phyloP scores from a whole-genome alignment of 1,284 basidiomycete genomes.

The Austroboletus novae-zelandiae region DNA sequence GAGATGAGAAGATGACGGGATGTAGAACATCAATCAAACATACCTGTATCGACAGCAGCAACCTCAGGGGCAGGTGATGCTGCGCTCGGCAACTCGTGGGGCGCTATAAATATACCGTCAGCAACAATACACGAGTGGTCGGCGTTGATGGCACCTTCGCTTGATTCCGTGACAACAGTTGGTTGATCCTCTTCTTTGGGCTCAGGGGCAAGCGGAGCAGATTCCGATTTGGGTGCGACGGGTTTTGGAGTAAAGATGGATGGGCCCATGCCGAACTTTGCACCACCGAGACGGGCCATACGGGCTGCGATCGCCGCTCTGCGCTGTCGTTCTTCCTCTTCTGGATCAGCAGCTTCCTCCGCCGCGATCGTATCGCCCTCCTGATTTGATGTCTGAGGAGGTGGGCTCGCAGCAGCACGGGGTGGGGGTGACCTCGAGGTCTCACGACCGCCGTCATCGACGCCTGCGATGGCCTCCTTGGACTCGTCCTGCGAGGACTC shows the following conservation, averaged over 20 bases:
- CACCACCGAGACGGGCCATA: constrained; percentile 87
- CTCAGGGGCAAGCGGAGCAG: constrained; percentile 7
- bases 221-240: constrained; percentile 15
- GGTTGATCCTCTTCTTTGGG: constrained; percentile 18
- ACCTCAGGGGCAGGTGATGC: constrained; percentile 2
- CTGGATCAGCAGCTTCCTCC: constrained; percentile 48
- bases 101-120: constrained; percentile 8
- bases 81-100: constrained; percentile 3
- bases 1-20: background rate
- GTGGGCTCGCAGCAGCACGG: constrained; percentile 14
- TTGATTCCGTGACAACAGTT: constrained; percentile 5
- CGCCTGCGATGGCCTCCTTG: constrained; percentile 22
- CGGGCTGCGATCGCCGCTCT: constrained; percentile 81
- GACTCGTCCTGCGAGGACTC: constrained; percentile 41
- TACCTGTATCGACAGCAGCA: constrained; percentile 14
- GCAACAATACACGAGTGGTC: background rate
- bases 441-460: constrained; percentile 20
- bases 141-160: constrained; percentile 16
- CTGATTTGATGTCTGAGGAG: constrained; percentile 14
- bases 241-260: constrained; percentile 64
- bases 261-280: constrained; percentile 78
- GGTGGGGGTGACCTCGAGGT: constrained; percentile 31
- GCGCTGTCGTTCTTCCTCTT: constrained; percentile 77
- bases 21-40: background rate
- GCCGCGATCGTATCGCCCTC: constrained; percentile 21